phyloP scores from a whole-genome alignment of 768 basidiomycete genomes.

The Auricularia auricula-judae region DNA sequence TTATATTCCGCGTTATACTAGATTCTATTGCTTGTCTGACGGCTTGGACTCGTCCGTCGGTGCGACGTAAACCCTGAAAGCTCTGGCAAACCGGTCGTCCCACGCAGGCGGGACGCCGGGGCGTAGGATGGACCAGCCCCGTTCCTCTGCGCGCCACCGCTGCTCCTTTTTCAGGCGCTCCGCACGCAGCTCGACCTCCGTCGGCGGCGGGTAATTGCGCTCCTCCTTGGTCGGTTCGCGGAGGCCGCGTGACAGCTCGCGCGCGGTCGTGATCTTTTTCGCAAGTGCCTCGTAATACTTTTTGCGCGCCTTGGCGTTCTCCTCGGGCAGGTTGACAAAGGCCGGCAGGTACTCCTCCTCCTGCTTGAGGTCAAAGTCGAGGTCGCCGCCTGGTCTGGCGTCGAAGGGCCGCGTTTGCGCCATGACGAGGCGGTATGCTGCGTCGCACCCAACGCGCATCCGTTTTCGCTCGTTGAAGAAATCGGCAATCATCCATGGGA shows the following conservation, averaged over 20 bases:
- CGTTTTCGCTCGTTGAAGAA: slow-evolving; percentile 84
- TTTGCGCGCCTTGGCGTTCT: slow-evolving; percentile 57
- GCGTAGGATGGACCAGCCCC: slow-evolving; percentile 69
- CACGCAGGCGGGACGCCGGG: slow-evolving; percentile 55
- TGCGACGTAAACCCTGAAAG: slow-evolving; percentile 49
- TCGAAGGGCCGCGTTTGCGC: slow-evolving; percentile 49
- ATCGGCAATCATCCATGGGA: slow-evolving; percentile 83
- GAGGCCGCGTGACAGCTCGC: slow-evolving; percentile 60
- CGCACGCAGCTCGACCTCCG: slow-evolving; percentile 78
- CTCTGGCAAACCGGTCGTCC: slow-evolving; percentile 60
- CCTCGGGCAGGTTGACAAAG: slow-evolving; percentile 35
- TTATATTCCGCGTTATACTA: not conserved
- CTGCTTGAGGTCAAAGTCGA: slow-evolving; percentile 59
- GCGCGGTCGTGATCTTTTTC: slow-evolving; percentile 54
- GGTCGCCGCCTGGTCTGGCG: slow-evolving; percentile 36
- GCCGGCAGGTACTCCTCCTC: slow-evolving; percentile 67
- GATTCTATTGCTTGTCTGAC: not conserved
- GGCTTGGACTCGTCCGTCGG: slow-evolving; percentile 16
- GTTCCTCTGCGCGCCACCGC: slow-evolving; percentile 69
- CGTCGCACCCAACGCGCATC: slow-evolving; percentile 72
- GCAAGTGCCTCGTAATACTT: slow-evolving; percentile 69
- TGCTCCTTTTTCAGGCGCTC: slow-evolving; percentile 85
- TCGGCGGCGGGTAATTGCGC: slow-evolving; percentile 61
- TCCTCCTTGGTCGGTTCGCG: slow-evolving; percentile 87
- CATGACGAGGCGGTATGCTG: slow-evolving; percentile 64